Evolutionary conservation across 352 stramenopile genomes (phyloP).

Genomic region (Achlya hypogyna): DNA sequence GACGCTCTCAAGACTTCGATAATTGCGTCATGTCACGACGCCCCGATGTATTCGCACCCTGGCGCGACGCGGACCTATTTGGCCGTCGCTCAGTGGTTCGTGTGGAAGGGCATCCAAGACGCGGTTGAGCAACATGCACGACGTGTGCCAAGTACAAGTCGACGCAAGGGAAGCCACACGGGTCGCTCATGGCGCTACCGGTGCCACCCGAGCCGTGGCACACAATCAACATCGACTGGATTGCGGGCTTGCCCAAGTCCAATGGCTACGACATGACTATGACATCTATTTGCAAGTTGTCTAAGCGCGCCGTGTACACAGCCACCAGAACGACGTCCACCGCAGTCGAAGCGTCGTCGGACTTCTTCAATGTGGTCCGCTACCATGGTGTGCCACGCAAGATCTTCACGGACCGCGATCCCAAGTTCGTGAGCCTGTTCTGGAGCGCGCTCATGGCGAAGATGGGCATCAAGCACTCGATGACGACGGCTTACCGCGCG

Average conservation of each 20-base stretch:
- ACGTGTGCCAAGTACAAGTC: conserved; percentile 25
- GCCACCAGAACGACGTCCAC: not conserved
- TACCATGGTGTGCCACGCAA: not conserved
- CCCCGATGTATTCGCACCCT: not conserved
- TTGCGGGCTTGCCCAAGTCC: conserved; percentile 23
- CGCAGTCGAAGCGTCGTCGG: not conserved
- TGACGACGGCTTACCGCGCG: conserved; percentile 17
- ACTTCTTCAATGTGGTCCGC: conserved; percentile 3
- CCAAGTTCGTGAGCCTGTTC: conserved; percentile 23
- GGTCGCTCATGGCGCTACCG: conserved; percentile 22
- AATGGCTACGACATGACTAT: conserved; percentile 23
- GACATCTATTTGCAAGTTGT: conserved; percentile 22
- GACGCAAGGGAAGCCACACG: conserved; percentile 21
- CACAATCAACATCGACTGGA: conserved; percentile 26
- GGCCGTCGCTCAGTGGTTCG: conserved; percentile 1
- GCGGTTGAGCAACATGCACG: conserved; percentile 20
- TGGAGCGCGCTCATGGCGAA: conserved; percentile 22
- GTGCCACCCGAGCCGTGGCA: conserved; percentile 23
- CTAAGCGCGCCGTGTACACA: conserved; percentile 22
- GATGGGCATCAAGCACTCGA: conserved; percentile 20
- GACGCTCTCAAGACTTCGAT: not conserved
- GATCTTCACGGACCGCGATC: conserved; percentile 15
- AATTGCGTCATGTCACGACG: conserved; percentile 1
- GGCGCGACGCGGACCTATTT: not conserved
- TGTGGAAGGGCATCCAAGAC: conserved; percentile 12